Base-by-base conservation (phyloP, 805 yeast genomes). In the Candida maesae region DNA sequence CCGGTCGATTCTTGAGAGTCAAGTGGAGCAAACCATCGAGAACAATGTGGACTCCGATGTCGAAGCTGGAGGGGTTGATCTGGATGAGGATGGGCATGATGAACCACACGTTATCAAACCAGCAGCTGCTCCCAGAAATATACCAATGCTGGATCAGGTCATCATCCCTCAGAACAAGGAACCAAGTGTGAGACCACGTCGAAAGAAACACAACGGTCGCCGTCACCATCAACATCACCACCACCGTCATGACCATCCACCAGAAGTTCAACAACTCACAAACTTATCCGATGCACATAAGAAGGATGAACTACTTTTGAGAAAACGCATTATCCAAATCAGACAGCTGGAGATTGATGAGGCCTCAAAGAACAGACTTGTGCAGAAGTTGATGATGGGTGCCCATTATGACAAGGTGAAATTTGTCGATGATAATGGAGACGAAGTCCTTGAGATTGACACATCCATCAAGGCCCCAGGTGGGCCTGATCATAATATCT, bases 351-450 rank as follows among this genome's bases (percentile, higher is more conserved):
- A 49, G 3, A 42, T 48, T 5, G 19, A 43, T n/a, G 61, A 58
- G 16, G 50, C 37, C 10, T 49, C 49, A 5, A 55, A 56, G 40
- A 55, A 49, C 30, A 46, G 53, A 34, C 41, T 81, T 43, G 77
- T 80, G 14, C 84, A 84, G 33, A 68, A 73, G 45, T 61, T 82
- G 39, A 81, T 81, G 88, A 79, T 82, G 75, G 78, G 82, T 7
- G 76, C 84, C 33, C 78, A 76, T 45, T 71, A 74, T 44, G 76
- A 74, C 44, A 76, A 73, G 46, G 56, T 70, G 25, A 63, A 64
- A 57, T 51, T 61, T 55, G 53, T 50, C 48, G 46, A 59, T 51
- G 42, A 47, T 35, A 39, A 59, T 14, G 58, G 55, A 8, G 53
- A 49, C 18, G 53, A 54, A 31, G 54, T 53, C 4, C 42, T 47